Evolutionary conservation across 208 protist genomes (phyloP).

Genomic region (Spironucleus salmonicida): DNA sequence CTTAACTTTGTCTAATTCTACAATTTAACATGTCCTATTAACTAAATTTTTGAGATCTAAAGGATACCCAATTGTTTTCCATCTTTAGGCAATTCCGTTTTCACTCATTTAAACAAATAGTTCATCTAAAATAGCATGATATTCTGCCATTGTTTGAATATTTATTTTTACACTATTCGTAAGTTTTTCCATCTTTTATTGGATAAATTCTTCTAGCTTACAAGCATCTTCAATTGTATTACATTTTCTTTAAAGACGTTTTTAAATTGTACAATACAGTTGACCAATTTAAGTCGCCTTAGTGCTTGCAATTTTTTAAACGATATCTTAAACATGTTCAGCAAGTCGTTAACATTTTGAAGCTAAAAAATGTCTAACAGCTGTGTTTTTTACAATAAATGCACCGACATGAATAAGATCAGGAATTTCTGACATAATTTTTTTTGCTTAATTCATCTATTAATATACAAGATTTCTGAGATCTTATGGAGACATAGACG

Average conservation of each 20-base stretch:
- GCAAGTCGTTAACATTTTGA: neutral
- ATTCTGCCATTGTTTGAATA: conserved; percentile 3
- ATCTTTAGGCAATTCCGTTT: neutral
- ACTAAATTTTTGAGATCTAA: conserved; percentile 4
- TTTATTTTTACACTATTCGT: neutral
- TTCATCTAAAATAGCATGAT: conserved; percentile 16
- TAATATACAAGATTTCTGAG: conserved; percentile 1
- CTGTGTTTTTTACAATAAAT: neutral
- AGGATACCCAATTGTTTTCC: conserved; percentile 12
- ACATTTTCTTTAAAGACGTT: neutral
- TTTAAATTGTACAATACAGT: conserved; percentile 7
- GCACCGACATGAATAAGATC: conserved; percentile 1
- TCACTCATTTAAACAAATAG: neutral
- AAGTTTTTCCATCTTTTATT: neutral
- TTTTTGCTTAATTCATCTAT: neutral
- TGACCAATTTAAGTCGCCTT: neutral
- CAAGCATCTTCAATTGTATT: conserved; percentile 23
- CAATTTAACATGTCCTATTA: neutral
- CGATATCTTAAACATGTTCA: neutral
- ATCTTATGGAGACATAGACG: conserved; percentile 7
- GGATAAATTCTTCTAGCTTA: conserved; percentile 1
- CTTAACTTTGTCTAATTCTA: conserved; percentile 6
- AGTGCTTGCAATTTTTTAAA: neutral
- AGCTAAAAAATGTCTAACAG: neutral
- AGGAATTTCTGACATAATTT: neutral